A percentile compares a stretch with the other conserved stretches of the same genome.
These are phyloP conservation scores for Xylaria telfairii DNA, from an alignment of 495 filamentous ascomycete species.

Conservation along the genomic window DNA sequence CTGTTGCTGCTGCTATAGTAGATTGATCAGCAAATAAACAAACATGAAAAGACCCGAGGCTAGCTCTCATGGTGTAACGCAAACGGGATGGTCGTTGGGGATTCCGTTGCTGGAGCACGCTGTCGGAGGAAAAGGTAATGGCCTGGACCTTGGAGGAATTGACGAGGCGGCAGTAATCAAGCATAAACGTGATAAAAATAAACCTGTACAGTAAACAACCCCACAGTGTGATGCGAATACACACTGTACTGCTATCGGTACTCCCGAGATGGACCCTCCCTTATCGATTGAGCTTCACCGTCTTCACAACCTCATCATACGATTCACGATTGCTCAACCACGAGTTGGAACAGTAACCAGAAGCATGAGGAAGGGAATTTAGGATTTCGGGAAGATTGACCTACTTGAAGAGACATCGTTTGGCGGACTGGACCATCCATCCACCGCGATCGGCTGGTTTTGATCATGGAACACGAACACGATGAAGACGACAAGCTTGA, in stretches of 20 bases:
- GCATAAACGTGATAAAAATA: conserved; percentile 5
- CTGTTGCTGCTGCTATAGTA: not conserved
- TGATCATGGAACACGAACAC: conserved; percentile 40
- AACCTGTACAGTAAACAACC: not conserved
- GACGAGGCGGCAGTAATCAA: not conserved
- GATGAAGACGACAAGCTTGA: conserved; percentile 35
- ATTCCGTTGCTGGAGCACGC: not conserved
- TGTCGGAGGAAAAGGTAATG: not conserved
- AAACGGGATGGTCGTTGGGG: not conserved
- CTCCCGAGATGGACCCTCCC: not conserved
- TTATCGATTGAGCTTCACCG: not conserved
- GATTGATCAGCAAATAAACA: not conserved
- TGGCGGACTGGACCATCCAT: not conserved
- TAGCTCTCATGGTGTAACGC: not conserved
- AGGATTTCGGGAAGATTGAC: not conserved
- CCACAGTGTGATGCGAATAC: not conserved
- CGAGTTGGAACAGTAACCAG: not conserved
- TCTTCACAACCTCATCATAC: conserved; percentile 1
- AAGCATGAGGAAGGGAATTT: not conserved
- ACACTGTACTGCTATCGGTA: not conserved
- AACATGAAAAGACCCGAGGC: not conserved
- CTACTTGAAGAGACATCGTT: conserved; percentile 4
- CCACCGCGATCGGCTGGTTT: not conserved
- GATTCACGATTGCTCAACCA: not conserved
- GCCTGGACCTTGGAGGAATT: not conserved